These are phyloP conservation scores for Plasmodium reichenowi DNA, from an alignment of 169 alveolate species.

Conservation along the genomic window DNA sequence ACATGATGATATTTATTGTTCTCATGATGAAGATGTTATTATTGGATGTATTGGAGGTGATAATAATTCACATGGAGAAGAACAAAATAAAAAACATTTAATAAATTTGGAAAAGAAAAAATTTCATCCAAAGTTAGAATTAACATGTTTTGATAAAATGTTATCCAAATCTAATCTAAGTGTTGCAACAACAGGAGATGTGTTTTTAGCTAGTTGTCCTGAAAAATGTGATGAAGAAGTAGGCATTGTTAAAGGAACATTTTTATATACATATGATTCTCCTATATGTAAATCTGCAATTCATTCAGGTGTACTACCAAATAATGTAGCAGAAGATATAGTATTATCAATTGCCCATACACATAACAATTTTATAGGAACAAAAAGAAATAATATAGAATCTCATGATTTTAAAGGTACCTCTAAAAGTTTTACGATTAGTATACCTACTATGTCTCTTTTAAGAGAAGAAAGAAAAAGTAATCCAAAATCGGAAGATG, in stretches of 20 bases:
- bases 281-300: constrained; percentile 94
- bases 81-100: constrained; percentile 33
- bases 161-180: constrained; percentile 80
- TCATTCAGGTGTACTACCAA: constrained; percentile 89
- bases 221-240: constrained; percentile 72
- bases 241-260: constrained; percentile 88
- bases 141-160: constrained; percentile 84
- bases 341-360: constrained; percentile 75
- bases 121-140: constrained; percentile 77
- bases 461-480: constrained; percentile 52
- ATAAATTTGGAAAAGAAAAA: constrained; percentile 79
- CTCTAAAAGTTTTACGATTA: constrained; percentile 48
- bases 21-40: constrained; percentile 85
- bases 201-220: constrained; percentile 77
- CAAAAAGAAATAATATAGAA: constrained; percentile 60
- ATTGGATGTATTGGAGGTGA: constrained; percentile 82
- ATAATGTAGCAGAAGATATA: constrained; percentile 82
- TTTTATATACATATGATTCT: constrained; percentile 90
- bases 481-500: constrained; percentile 41
- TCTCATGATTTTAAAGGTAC: constrained; percentile 56
- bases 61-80: neutral
- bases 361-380: constrained; percentile 42
- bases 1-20: constrained; percentile 83
- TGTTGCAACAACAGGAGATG: constrained; percentile 76
- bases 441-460: constrained; percentile 57